phyloP scores from a whole-genome alignment of 2,329 filamentous ascomycete genomes.

The Paradendryphiella salina region DNA sequence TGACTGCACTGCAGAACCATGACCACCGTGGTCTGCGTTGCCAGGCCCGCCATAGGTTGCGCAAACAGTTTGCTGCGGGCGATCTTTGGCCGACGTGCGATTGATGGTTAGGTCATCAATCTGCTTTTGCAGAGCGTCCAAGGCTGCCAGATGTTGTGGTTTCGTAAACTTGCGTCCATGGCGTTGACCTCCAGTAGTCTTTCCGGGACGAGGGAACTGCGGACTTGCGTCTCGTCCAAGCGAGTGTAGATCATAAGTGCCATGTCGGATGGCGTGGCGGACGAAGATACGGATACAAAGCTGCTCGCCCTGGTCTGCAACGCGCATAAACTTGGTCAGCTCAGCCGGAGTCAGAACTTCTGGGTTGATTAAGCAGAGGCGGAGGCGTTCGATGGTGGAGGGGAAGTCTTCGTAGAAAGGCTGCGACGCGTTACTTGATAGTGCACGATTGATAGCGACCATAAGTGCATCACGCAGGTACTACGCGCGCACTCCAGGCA shows the following conservation, averaged over 20 bases:
- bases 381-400: conserved; percentile 12
- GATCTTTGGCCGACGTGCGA: neutral
- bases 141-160: neutral
- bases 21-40: neutral
- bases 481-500: too few relatives aligned
- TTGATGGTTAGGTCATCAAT: neutral
- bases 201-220: conserved; percentile 2
- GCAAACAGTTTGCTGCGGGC: neutral
- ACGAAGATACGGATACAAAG: conserved; percentile 11
- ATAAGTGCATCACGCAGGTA: neutral
- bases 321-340: neutral
- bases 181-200: neutral
- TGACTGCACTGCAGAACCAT: neutral
- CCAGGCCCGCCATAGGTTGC: neutral
- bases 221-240: conserved; percentile 6
- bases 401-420: conserved; percentile 14
- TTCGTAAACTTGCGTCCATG: neutral
- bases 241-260: conserved; percentile 3
- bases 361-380: conserved; percentile 9
- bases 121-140: neutral
- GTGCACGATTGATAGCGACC: neutral
- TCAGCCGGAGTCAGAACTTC: conserved; percentile 3
- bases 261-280: conserved; percentile 12
- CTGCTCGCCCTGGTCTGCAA: neutral
- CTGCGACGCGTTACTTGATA: conserved; percentile 1